These are phyloP conservation scores for Senna siamea DNA, from an alignment of 306 rosid species.

Conservation along the genomic window DNA sequence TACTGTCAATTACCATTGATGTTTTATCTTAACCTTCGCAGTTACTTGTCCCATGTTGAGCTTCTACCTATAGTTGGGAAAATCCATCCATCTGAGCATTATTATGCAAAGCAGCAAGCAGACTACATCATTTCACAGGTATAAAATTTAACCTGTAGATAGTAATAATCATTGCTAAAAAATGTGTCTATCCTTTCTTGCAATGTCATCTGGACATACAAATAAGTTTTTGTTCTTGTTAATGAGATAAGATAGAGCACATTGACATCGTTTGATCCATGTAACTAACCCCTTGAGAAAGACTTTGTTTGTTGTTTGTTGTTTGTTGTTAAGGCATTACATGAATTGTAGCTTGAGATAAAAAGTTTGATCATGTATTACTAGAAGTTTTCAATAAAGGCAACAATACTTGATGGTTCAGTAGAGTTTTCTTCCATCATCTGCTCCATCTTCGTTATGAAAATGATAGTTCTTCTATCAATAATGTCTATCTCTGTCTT, in stretches of 20 bases:
- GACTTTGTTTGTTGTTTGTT: too few relatives aligned
- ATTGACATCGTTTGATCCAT: too few relatives aligned
- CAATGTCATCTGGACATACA: slow-evolving; percentile 24
- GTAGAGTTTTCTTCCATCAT: slow-evolving; percentile 20
- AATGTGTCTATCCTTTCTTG: slow-evolving; percentile 24
- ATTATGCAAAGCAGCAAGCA: slow-evolving; percentile 94
- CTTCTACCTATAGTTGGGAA: slow-evolving; percentile 83
- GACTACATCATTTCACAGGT: slow-evolving; percentile 93
- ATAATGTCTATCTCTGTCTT: slow-evolving; percentile 20
- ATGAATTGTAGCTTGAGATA: neutral
- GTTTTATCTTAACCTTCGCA: slow-evolving; percentile 41
- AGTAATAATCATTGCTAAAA: slow-evolving; percentile 10
- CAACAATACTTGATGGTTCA: slow-evolving; percentile 16
- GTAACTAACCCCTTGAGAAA: too few relatives aligned
- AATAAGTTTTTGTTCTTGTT: slow-evolving; percentile 4
- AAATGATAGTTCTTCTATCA: slow-evolving; percentile 8
- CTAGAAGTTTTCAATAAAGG: slow-evolving; percentile 1
- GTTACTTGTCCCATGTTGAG: slow-evolving; percentile 77
- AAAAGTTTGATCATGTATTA: neutral
- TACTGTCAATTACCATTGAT: slow-evolving; percentile 34
- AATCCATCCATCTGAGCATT: slow-evolving; percentile 94
- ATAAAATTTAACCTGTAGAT: slow-evolving; percentile 28
- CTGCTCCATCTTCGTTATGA: slow-evolving; percentile 7
- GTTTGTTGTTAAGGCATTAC: neutral
- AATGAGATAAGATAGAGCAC: too few relatives aligned